Conservation (phyloP, 2,329 filamentous ascomycete genomes). For the Diplocarpon rosae region DNA sequence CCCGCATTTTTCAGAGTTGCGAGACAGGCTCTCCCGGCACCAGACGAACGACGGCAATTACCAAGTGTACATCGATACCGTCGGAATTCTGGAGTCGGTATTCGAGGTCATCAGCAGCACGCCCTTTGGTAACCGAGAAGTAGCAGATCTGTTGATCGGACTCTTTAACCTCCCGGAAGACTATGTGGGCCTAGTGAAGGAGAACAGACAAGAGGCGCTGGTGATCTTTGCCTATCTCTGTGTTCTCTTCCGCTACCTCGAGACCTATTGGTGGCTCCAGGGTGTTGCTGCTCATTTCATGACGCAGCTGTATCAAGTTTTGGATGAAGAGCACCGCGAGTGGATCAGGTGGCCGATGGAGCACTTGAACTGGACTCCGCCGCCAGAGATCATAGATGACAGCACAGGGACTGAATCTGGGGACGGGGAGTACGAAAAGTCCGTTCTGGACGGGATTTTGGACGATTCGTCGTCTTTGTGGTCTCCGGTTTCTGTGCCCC, state of each 20-base stretch:
- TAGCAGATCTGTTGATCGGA: constrained; percentile 10
- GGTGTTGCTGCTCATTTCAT: constrained; percentile 29
- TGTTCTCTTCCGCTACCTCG: constrained; percentile 25
- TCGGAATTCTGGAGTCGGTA: too few species aligned
- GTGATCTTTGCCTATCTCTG: constrained; percentile 26
- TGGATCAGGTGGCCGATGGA: constrained; percentile 20
- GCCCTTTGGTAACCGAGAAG: neutral
- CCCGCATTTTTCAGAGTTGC: constrained; percentile 5
- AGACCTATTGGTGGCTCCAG: constrained; percentile 29
- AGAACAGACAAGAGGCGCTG: constrained; percentile 12
- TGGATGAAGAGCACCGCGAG: constrained; percentile 26
- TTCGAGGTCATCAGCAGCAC: neutral
- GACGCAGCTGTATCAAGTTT: constrained; percentile 21
- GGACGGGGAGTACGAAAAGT: too few species aligned
- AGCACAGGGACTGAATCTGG: too few species aligned
- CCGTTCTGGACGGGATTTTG: too few species aligned
- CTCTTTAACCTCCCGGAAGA: constrained; percentile 12
- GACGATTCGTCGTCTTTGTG: too few species aligned
- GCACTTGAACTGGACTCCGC: too few species aligned
- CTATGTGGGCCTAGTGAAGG: constrained; percentile 22
- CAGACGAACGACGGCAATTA: neutral
- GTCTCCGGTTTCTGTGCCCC: too few species aligned
- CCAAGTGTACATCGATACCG: too few species aligned
- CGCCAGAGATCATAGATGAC: too few species aligned
- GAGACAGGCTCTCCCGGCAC: constrained; percentile 3